A percentile compares a stretch with the other conserved stretches of the same genome.
Evolutionary conservation across 2,329 filamentous ascomycete species (phyloP).

Genomic region (Microsporum canis): DNA sequence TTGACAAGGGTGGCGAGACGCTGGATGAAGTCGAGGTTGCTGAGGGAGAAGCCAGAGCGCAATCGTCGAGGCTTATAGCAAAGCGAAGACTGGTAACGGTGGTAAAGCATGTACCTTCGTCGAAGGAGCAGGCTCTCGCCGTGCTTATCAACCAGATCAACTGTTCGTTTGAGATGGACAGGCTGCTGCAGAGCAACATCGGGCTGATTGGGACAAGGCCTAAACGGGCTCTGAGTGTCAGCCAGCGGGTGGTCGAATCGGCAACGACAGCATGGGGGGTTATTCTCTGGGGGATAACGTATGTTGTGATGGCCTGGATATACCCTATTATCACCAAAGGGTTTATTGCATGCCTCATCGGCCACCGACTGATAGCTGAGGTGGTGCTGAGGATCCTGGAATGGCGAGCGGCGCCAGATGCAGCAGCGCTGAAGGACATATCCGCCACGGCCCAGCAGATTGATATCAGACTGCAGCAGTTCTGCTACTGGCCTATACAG

Average conservation of each 20-base stretch:
- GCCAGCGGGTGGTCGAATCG: conserved; percentile 86
- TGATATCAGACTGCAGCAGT: conserved; percentile 92
- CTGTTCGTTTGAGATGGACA: conserved; percentile 82
- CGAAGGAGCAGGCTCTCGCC: conserved; percentile 69
- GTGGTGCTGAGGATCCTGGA: conserved; percentile 67
- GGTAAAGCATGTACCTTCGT: conserved; percentile 59
- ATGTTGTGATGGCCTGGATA: conserved; percentile 60
- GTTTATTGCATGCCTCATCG: conserved; percentile 68
- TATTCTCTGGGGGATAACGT: conserved; percentile 55
- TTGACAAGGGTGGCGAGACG: conserved; percentile 24
- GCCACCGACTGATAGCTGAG: conserved; percentile 71
- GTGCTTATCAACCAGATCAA: conserved; percentile 89
- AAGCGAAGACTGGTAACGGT: conserved; percentile 87
- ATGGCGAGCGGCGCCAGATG: conserved; percentile 67
- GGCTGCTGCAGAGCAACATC: conserved; percentile 78
- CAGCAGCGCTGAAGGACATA: conserved; percentile 82
- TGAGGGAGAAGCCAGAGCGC: conserved; percentile 56
- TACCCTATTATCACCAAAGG: conserved; percentile 62
- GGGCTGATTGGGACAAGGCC: conserved; percentile 69
- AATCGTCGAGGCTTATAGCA: conserved; percentile 58
- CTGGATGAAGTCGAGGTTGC: conserved; percentile 56
- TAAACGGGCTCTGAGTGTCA: conserved; percentile 80
- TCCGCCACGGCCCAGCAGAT: conserved; percentile 95
- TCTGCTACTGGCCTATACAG: conserved; percentile 98
- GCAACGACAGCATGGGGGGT: conserved; percentile 76